Conservation (phyloP, 1,284 basidiomycete species). For the Polyporus tsugae region DNA sequence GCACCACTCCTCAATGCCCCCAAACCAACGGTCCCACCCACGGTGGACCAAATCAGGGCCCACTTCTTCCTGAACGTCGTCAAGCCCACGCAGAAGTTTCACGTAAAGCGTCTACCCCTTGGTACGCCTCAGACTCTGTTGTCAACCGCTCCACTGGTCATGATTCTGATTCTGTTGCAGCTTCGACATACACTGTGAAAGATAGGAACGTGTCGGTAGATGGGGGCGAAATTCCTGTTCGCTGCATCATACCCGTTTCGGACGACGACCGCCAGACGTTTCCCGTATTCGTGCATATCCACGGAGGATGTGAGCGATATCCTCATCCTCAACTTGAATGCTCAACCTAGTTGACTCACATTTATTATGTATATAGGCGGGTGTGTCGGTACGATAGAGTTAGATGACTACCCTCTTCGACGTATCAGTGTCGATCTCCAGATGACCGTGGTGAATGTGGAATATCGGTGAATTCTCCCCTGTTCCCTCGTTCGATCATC, state of each 20-base stretch:
- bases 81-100: background rate
- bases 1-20: constrained; percentile 2
- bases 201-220: constrained; percentile 3
- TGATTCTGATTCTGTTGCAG: background rate
- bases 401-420: constrained; percentile 15
- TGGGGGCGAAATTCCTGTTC: constrained; percentile 4
- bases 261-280: background rate
- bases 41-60: background rate
- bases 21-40: background rate
- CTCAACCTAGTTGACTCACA: background rate
- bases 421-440: constrained; percentile 13
- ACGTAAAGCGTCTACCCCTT: background rate
- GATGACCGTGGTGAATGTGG: constrained; percentile 10
- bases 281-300: constrained; percentile 6
- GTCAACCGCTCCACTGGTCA: background rate
- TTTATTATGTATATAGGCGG: background rate
- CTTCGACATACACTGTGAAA: constrained; percentile 4
- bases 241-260: constrained; percentile 1
- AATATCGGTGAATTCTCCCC: constrained; percentile 4
- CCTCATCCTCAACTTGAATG: background rate
- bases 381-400: background rate
- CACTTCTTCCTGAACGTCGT: background rate
- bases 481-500: background rate
- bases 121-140: background rate
- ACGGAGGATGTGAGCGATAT: constrained; percentile 8